These are phyloP conservation scores for Phylloporus arenicola DNA, from an alignment of 768 basidiomycete genomes.

Conservation along the genomic window DNA sequence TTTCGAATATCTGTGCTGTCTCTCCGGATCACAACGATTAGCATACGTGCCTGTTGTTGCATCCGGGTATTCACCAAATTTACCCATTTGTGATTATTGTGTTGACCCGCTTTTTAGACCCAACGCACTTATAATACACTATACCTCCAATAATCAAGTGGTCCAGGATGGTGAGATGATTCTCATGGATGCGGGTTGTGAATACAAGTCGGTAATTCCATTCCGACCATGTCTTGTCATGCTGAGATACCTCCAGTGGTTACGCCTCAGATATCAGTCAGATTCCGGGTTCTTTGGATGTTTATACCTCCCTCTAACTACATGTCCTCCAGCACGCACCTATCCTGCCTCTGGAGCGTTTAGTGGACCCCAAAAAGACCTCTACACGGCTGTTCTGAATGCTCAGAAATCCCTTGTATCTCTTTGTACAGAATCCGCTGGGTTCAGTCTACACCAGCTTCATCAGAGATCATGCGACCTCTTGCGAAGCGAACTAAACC, in stretches of 20 bases:
- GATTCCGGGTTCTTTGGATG: conserved; percentile 16
- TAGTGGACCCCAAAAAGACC: conserved; percentile 70
- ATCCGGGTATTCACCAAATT: conserved; percentile 57
- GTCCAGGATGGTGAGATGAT: conserved; percentile 68
- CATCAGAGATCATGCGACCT: conserved; percentile 68
- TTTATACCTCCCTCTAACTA: conserved; percentile 4
- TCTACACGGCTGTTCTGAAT: conserved; percentile 75
- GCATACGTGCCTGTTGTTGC: conserved; percentile 99
- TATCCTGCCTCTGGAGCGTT: conserved; percentile 85
- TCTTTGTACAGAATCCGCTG: conserved; percentile 53
- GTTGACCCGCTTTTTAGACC: conserved; percentile 40
- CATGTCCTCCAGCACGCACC: conserved; percentile 57
- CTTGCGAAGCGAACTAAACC: conserved; percentile 66
- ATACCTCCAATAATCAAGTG: conserved; percentile 84
- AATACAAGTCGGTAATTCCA: conserved; percentile 62
- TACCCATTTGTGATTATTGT: neutral
- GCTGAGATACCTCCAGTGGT: conserved; percentile 44
- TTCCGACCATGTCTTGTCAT: neutral
- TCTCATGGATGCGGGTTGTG: conserved; percentile 88
- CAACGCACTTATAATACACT: conserved; percentile 90
- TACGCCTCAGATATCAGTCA: conserved; percentile 93
- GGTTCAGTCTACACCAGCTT: conserved; percentile 64
- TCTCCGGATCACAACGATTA: conserved; percentile 74
- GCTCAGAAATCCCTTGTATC: conserved; percentile 64
- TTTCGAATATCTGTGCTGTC: conserved; percentile 83